Base-by-base conservation (phyloP, 225 moss, liverwort and hornwort species). In the Marchantia polymorpha region DNA sequence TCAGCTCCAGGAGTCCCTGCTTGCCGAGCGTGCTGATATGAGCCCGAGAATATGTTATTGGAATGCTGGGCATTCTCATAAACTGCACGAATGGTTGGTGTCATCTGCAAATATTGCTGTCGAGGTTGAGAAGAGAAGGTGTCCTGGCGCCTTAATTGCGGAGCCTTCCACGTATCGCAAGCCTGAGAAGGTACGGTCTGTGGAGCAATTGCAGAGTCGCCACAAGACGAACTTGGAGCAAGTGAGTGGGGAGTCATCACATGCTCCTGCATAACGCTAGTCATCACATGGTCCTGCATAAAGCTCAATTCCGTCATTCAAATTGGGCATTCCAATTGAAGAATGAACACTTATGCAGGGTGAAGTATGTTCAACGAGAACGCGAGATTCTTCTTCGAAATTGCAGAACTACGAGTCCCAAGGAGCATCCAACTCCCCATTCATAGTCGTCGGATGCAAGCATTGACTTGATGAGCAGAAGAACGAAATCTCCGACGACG, bases 241-340 rank as follows among this genome's bases (percentile, higher is more conserved):
- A 84, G 79, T 55, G 84, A 79, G n/a, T 54, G 78, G 50, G 76
- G 16, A 49, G 49, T 50, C 54, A 82, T 75, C 66, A 79, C 60
- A 71, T 67, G 79, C 12, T 76, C 60, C 76, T 76, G 76, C 47
- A 63, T 76, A 39, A 76, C 46, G 48, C 60, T 76, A 48, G 46
- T 49, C 59, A 53, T 73, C 26, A 16, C 73, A 27, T 54, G 52
- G 65, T 81, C 81, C 70, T 77, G 83, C 74, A 63, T 78, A 14
- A 81, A 77, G 81, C 86, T 86, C 83, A 75, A 68, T 74, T 74
- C 80, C 51, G 74, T 30, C 61, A 83, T 78, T 81, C 83, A 81
- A 83, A 72, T 80, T 69, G 79, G 39, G 80, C 83, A 83, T 86
- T 53, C 86, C 79, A 64, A 70, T 12, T 13, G 12, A 52, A 23